A percentile compares a stretch with the other conserved stretches of the same genome.
These are phyloP conservation scores for Chytriomyces sp. DNA, from an alignment of 192 early-diverging fungal species.

Conservation along the genomic window DNA sequence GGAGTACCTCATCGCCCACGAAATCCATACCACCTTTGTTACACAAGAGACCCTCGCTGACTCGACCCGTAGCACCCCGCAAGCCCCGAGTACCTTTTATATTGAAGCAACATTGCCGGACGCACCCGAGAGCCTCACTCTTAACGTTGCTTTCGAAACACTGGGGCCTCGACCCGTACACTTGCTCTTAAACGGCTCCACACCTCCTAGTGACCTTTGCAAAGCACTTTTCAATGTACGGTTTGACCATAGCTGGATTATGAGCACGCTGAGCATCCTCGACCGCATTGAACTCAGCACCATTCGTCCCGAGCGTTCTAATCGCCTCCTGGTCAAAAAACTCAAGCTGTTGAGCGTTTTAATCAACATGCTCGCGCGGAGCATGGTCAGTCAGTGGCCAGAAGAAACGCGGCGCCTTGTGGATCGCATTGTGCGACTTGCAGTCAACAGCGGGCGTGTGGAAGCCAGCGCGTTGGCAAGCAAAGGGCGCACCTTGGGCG, in stretches of 20 bases:
- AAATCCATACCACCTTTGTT: conserved; percentile 35
- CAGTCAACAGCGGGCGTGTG: conserved; percentile 6
- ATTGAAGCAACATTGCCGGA: conserved; percentile 39
- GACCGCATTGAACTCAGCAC: conserved; percentile 45
- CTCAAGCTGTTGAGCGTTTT: conserved; percentile 52
- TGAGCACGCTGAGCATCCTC: conserved; percentile 36
- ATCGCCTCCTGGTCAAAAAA: conserved; percentile 44
- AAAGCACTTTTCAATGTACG: conserved; percentile 52
- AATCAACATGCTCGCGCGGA: conserved; percentile 48
- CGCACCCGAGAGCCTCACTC: conserved; percentile 36
- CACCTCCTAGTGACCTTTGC: conserved; percentile 27
- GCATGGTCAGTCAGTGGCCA: conserved; percentile 43
- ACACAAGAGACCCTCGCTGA: conserved; percentile 8
- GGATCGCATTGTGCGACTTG: conserved; percentile 30
- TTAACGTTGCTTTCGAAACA: conserved; percentile 60
- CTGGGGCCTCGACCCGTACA: conserved; percentile 47
- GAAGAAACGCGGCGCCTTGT: conserved; percentile 49
- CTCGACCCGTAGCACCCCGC: conserved; percentile 11
- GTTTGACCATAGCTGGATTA: conserved; percentile 47
- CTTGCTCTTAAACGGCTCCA: conserved; percentile 33
- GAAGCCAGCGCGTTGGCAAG: background rate
- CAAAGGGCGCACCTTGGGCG: conserved; percentile 13
- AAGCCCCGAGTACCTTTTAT: conserved; percentile 48
- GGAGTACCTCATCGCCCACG: conserved; percentile 60
- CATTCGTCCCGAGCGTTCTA: conserved; percentile 28